Evolutionary conservation across 2,329 filamentous ascomycete species (phyloP), one percentile per base, ranked within the genome.

Genomic region (Volutella citrinella): DNA sequence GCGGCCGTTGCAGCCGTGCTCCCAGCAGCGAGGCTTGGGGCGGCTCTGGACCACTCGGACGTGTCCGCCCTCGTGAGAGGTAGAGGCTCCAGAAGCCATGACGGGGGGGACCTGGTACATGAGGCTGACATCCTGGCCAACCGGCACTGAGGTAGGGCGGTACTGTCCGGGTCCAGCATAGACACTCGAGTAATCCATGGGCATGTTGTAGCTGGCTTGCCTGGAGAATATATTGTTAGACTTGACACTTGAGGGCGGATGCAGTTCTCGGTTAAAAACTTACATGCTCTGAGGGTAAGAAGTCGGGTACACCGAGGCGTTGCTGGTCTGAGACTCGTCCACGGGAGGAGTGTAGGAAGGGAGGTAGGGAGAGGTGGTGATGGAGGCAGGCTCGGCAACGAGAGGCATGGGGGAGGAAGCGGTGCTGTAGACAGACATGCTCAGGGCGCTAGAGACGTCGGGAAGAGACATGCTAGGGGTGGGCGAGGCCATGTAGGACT

Each of bases 21-120:
- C 91, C 87, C 87, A 97, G 63, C 91, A 96, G 59, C 95, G 88
- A 27, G 90, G 89, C 65, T 95, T 95, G n/a, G 88, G 88, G 46
- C 86, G 77, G 49, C 80, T 82, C 59, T 85, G 83, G 13, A 89
- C 73, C 12, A 89, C 78, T 39, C 85, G 74, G 23, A 87, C 80
- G 46, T 79, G 68, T 26, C 67, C 57, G 22, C 61, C 59, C 43
- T 68, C 63, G 43, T 65, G 60, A 45, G 48, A 49, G 47, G 49
- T 43, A 24, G 54, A 36, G 39, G 55, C 55, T 24, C 60, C 59
- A 15, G 61, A 53, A n/a, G 62, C 47, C 30, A 69, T 53, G 54
- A 57, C 40, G 36, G 59, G 34, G 46, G 63, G 53, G 18, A 70
- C 58, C 16, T 65, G 61, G 46, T 73, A 73, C 56, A 72, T 64